phyloP scores from a whole-genome alignment of 345 rosid genomes.

The Hypericum perforatum region DNA sequence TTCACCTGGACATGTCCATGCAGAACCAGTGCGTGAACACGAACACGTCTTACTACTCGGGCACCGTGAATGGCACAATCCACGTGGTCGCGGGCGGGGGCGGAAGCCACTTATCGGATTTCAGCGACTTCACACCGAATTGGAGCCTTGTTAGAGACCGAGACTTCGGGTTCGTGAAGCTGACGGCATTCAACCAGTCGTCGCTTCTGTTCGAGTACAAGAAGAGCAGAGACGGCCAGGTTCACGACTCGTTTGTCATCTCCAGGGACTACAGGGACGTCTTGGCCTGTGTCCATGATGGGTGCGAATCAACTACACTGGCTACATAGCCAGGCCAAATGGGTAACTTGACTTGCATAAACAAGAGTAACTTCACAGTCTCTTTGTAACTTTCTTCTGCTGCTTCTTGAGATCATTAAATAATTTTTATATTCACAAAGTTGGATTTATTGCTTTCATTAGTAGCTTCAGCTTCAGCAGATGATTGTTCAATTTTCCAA shows the following conservation, averaged over 20 bases:
- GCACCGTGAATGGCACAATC: slow-evolving; percentile 62
- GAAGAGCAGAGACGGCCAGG: slow-evolving; percentile 66
- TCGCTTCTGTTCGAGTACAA: slow-evolving; percentile 76
- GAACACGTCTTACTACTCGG: slow-evolving; percentile 52
- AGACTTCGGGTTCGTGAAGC: slow-evolving; percentile 71
- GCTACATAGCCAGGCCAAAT: slow-evolving; percentile 17
- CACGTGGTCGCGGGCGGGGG: slow-evolving; percentile 84
- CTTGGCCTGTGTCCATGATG: slow-evolving; percentile 64
- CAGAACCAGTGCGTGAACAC: slow-evolving; percentile 60
- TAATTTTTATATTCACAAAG: no score
- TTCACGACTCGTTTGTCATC: slow-evolving; percentile 72
- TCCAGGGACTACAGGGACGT: slow-evolving; percentile 80
- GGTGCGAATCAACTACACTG: slow-evolving; percentile 55
- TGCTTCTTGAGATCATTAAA: no score
- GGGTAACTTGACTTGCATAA: no score
- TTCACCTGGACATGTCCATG: slow-evolving; percentile 11
- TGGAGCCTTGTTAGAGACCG: slow-evolving; percentile 76
- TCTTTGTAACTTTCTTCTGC: no score
- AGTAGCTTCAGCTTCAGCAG: no score
- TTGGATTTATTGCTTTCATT: no score
- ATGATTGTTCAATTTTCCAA: no score
- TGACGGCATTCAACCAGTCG: slow-evolving; percentile 70
- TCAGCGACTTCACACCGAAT: slow-evolving; percentile 33
- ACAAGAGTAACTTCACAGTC: no score
- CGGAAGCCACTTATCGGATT: slow-evolving; percentile 59